Conservation (phyloP, 805 yeast species). For the Zygosaccharomyces pseudorouxii region DNA sequence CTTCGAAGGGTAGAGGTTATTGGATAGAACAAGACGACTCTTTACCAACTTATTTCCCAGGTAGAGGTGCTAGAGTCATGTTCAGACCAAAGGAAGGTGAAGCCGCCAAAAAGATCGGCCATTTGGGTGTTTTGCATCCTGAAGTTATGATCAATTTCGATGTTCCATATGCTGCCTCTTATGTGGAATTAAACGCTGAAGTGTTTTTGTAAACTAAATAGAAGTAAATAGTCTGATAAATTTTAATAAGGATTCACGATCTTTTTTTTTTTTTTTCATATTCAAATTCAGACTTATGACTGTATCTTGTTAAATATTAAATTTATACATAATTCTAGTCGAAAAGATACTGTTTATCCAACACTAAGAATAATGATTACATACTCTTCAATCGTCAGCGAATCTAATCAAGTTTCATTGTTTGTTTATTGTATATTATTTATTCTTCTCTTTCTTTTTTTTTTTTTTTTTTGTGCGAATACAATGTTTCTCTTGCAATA, state of each 20-base stretch:
- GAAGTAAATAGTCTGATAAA: conserved; percentile 14
- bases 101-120: conserved; percentile 61
- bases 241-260: conserved; percentile 6
- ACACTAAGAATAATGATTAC: too few relatives aligned
- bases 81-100: conserved; percentile 63
- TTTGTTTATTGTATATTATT: too few relatives aligned
- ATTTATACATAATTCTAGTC: conserved; percentile 25
- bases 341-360: too few relatives aligned
- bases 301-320: not conserved
- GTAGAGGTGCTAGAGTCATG: conserved; percentile 88
- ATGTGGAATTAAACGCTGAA: conserved; percentile 86
- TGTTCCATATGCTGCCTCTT: conserved; percentile 87
- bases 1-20: conserved; percentile 64
- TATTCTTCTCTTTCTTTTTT: too few relatives aligned
- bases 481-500: not conserved
- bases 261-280: not conserved
- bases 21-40: conserved; percentile 73
- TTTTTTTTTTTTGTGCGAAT: not conserved
- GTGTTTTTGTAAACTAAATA: conserved; percentile 55
- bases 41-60: conserved; percentile 84
- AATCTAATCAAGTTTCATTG: too few relatives aligned
- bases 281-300: not conserved
- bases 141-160: conserved; percentile 83
- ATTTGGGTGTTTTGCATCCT: conserved; percentile 93
- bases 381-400: too few relatives aligned